Evolutionary conservation across 192 early-diverging fungal species (phyloP), one percentile per base, ranked within the genome.

Genomic region (Radiomyces spectabilis): DNA sequence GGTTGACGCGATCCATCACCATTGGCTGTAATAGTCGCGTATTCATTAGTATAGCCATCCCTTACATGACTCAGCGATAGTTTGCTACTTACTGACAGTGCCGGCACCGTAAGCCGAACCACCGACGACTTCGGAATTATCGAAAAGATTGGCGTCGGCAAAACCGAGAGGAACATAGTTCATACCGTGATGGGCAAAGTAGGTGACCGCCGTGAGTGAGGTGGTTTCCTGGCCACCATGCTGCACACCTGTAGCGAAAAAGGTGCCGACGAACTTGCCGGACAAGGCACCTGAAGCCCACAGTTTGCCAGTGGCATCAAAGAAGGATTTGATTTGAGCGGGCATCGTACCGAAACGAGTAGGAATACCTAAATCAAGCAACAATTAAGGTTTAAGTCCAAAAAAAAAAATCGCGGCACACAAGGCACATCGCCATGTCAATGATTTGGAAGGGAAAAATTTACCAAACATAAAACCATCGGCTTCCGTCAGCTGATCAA

Each of bases 161-260:
- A 69, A 77, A 26, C 85, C 85, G 21, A 89, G 50, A 5, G 89
- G 89, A 35, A 88, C 85, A 51, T 69, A 92, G 56, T 77, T 72
- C 30, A 92, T 78, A 32, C 87, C 89, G 57, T 89, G 87, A 68
- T 89, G 86, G 4, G 74, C 81, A 27, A 86, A 69, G 66, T 76
- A 71, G 6, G 82, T 70, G 27, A 89, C 45, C 50, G 86, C 65
- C 29, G 74, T 76, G 7, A 82, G 51, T 38, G 75, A 73, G 5
- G 85, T 86, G 30, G 74, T 75, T 57, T 93, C 90, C 65, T 89
- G 87, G 21, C 88, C 88, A 51, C 87, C 88, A 60, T 85, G 81
- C 67, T 87, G 85, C 32, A 73, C 66, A 2, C 68, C 79, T 7
- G 86, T 88, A 37, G 87, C 85, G 46, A 77, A 80, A 76, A 93